These are phyloP conservation scores for Datisca glomerata DNA, from an alignment of 306 rosid genomes.

Conservation along the genomic window DNA sequence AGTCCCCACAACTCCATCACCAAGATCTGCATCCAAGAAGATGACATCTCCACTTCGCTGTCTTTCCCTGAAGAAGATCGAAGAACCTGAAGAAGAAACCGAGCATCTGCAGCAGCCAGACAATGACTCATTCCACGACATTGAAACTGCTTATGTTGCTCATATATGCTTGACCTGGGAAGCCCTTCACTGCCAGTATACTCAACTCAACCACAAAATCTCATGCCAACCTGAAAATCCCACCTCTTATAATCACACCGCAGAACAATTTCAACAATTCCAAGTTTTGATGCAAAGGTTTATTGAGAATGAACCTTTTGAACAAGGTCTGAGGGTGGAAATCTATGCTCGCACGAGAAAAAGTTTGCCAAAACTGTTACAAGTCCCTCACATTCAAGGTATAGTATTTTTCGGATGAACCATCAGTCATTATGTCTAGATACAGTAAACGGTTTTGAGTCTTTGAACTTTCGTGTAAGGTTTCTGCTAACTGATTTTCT, in stretches of 20 bases:
- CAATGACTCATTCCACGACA: conserved; percentile 46
- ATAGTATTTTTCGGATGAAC: not conserved
- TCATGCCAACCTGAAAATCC: conserved; percentile 69
- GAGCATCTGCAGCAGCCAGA: conserved; percentile 65
- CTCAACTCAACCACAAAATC: conserved; percentile 65
- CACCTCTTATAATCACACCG: conserved; percentile 60
- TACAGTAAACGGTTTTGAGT: too few relatives aligned
- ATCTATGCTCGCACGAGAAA: conserved; percentile 62
- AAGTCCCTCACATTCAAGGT: conserved; percentile 83
- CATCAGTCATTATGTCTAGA: not conserved
- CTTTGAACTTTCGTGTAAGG: not conserved
- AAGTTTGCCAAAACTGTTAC: conserved; percentile 59
- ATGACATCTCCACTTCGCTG: conserved; percentile 72
- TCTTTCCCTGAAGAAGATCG: conserved; percentile 79
- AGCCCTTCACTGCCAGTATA: conserved; percentile 91
- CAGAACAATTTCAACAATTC: conserved; percentile 84
- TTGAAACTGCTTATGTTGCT: conserved; percentile 87
- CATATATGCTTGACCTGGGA: conserved; percentile 95
- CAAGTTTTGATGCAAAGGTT: conserved; percentile 86
- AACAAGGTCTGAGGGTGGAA: conserved; percentile 60
- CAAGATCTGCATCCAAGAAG: conserved; percentile 76
- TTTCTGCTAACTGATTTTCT: conserved; percentile 7
- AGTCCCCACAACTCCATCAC: conserved; percentile 50
- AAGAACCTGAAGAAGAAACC: conserved; percentile 61
- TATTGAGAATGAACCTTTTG: conserved; percentile 93